Evolutionary conservation across 2,329 filamentous ascomycete species (phyloP).

Genomic region (Dothideomycetes sp.): DNA sequence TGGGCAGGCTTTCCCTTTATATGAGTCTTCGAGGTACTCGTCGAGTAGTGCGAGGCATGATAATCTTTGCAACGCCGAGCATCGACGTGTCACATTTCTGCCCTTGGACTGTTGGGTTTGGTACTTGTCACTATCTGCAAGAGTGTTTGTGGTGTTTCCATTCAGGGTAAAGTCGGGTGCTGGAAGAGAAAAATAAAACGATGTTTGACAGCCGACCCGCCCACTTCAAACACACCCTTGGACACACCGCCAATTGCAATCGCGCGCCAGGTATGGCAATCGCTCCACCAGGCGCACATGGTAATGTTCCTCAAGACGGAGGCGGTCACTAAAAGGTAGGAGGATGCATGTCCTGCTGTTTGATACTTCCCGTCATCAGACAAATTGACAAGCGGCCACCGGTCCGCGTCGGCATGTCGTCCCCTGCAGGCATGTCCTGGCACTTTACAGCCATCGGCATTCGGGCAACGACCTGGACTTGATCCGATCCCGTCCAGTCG

Average conservation of each 20-base stretch:
- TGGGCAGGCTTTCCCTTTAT: too few relatives aligned
- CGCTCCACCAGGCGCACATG: constrained; percentile 3
- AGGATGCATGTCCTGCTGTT: constrained; percentile 3
- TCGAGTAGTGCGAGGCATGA: constrained; percentile 12
- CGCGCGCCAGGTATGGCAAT: constrained; percentile 9
- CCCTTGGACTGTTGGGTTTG: constrained; percentile 6
- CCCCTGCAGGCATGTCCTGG: too few relatives aligned
- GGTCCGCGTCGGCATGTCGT: too few relatives aligned
- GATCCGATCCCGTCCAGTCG: too few relatives aligned
- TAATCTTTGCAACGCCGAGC: constrained; percentile 9
- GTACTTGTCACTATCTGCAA: constrained; percentile 12
- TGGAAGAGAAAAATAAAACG: constrained; percentile 4
- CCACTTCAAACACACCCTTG: constrained; percentile 10
- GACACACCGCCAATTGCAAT: constrained; percentile 12
- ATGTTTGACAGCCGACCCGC: constrained; percentile 12
- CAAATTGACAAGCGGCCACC: too few relatives aligned
- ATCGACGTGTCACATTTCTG: constrained; percentile 12
- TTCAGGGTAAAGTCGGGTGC: constrained; percentile 7
- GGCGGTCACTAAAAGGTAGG: constrained; percentile 9
- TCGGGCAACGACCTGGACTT: too few relatives aligned
- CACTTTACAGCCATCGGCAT: too few relatives aligned
- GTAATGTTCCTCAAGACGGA: too few relatives aligned
- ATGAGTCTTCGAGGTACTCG: too few relatives aligned
- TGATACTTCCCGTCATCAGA: too few relatives aligned
- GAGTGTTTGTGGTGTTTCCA: constrained; percentile 10